These are phyloP conservation scores for Solanum sitiens DNA, from an alignment of 257 asterid species.

Conservation along the genomic window DNA sequence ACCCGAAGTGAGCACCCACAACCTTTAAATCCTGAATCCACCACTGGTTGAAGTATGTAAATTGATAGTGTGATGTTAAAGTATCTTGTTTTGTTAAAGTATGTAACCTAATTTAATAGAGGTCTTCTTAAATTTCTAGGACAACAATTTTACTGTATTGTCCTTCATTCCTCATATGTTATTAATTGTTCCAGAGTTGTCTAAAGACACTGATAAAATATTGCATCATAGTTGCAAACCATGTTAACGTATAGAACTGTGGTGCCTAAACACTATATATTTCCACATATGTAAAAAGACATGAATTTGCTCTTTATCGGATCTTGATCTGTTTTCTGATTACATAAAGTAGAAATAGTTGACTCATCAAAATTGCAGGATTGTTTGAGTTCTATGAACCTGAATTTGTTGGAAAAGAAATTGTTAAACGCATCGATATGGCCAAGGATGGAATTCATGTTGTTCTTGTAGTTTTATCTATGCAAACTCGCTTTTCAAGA, in stretches of 20 bases:
- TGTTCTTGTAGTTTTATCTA: slow-evolving; percentile 67
- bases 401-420: slow-evolving; percentile 40
- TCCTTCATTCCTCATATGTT: not conserved
- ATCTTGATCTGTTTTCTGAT: not conserved
- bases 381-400: slow-evolving; percentile 44
- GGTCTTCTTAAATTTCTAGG: not conserved
- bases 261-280: not conserved
- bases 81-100: not conserved
- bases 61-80: no score
- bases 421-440: slow-evolving; percentile 56
- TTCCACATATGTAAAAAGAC: not conserved
- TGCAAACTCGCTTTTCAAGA: slow-evolving; percentile 59
- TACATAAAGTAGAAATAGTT: not conserved
- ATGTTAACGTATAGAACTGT: not conserved
- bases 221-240: not conserved
- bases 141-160: not conserved
- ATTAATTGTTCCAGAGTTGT: not conserved
- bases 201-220: not conserved
- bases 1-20: no score
- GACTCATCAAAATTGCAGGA: slow-evolving; percentile 26
- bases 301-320: not conserved
- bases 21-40: no score
- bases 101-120: not conserved
- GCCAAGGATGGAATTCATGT: slow-evolving; percentile 94
- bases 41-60: no score